phyloP scores from a whole-genome alignment of 345 rosid species.

The Citrus trifoliata region DNA sequence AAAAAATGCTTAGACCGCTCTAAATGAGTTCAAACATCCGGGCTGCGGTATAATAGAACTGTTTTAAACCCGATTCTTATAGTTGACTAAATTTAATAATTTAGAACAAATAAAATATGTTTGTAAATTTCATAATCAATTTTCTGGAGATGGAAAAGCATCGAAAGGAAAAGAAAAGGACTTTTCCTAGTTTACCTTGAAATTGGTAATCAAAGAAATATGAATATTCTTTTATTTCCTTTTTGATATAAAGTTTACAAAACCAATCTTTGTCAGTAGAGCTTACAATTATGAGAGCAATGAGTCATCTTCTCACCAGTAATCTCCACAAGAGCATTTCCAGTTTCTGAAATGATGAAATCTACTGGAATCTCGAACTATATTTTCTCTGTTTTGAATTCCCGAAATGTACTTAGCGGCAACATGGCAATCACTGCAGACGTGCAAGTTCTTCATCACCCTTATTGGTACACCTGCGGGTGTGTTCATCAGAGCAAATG shows the following conservation, averaged over 20 bases:
- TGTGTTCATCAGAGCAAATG: constrained; percentile 56
- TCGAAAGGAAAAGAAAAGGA: not conserved
- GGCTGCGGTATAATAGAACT: no score
- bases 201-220: not conserved
- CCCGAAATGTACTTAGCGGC: constrained; percentile 68
- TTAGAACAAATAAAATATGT: no score
- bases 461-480: constrained; percentile 58
- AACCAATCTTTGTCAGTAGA: not conserved
- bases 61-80: no score
- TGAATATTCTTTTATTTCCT: not conserved
- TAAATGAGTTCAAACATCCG: no score
- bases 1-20: no score
- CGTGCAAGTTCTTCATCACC: constrained; percentile 73
- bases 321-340: constrained; percentile 75
- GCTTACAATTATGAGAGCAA: not conserved
- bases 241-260: not conserved
- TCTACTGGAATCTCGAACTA: constrained; percentile 72
- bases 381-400: constrained; percentile 57
- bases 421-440: constrained; percentile 73
- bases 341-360: constrained; percentile 79
- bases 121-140: no score
- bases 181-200: not conserved
- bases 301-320: constrained; percentile 44
- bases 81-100: no score
- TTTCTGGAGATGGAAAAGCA: not conserved